Percentiles rank a stretch among this genome's conserved stretches.
Conservation (phyloP, 176 grass and related monocot species). For the Microstegium vimineum region DNA sequence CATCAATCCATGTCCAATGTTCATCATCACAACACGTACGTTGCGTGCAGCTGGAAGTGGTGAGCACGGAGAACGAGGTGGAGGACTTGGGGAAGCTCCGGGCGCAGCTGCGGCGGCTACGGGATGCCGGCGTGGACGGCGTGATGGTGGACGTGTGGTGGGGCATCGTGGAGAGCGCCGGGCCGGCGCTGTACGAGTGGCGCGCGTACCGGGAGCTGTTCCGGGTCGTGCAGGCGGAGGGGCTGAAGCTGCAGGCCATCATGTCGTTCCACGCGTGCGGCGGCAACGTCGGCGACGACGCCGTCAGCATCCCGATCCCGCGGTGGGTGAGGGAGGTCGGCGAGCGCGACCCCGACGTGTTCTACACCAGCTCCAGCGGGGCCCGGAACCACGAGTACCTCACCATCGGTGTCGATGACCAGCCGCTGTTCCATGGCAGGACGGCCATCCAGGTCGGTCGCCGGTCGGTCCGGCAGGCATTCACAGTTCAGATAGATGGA, state of each 20-base stretch:
- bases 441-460: conserved; percentile 52
- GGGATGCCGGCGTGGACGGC: conserved; percentile 44
- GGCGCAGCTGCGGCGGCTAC: conserved; percentile 43
- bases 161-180: conserved; percentile 58
- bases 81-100: conserved; percentile 42
- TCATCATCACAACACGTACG: neutral
- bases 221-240: conserved; percentile 37
- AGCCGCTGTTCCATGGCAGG: conserved; percentile 55
- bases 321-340: conserved; percentile 44
- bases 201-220: conserved; percentile 64
- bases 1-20: neutral
- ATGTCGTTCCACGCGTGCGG: conserved; percentile 91
- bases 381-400: conserved; percentile 65
- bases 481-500: neutral
- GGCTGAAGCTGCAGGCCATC: conserved; percentile 67
- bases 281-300: conserved; percentile 83
- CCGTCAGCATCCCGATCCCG: conserved; percentile 46
- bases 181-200: conserved; percentile 56
- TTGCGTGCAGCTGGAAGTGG: conserved; percentile 46
- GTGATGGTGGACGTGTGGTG: conserved; percentile 86
- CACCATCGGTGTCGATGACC: conserved; percentile 51
- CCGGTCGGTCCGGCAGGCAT: too few relatives aligned
- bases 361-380: conserved; percentile 43
- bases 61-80: conserved; percentile 42
- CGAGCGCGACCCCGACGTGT: conserved; percentile 42